These are phyloP conservation scores for Bolboschoenus planiculmis DNA, from an alignment of 176 grass and related monocot species.

Conservation along the genomic window DNA sequence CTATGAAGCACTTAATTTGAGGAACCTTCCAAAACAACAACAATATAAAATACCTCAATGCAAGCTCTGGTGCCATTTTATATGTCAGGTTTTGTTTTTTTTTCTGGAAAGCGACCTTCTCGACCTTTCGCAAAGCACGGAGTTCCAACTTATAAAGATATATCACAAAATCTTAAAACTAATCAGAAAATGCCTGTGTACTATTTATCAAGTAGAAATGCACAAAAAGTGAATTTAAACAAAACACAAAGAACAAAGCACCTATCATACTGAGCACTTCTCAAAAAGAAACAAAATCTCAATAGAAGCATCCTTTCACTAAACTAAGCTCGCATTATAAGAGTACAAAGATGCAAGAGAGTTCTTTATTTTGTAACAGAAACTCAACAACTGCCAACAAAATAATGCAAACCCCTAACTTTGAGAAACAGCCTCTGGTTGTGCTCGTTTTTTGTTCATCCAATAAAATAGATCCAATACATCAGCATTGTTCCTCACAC, in stretches of 20 bases:
- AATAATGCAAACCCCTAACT: slow-evolving; percentile 1
- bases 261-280: background rate
- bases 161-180: background rate
- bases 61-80: background rate
- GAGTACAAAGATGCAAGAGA: background rate
- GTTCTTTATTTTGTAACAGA: slow-evolving; percentile 7
- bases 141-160: background rate
- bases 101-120: background rate
- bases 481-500: slow-evolving; percentile 55
- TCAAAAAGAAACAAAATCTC: background rate
- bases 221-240: background rate
- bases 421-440: background rate
- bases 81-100: background rate
- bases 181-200: background rate
- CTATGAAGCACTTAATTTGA: slow-evolving; percentile 8
- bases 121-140: background rate
- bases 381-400: background rate
- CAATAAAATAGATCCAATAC: slow-evolving; percentile 50
- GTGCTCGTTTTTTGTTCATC: slow-evolving; percentile 35
- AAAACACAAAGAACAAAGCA: background rate
- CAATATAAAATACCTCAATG: background rate
- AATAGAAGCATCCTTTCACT: background rate
- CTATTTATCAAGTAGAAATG: background rate
- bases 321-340: background rate
- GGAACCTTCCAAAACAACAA: background rate